A percentile compares a stretch with the other conserved stretches of the same genome.
Evolutionary conservation across 148 eudicot genomes (phyloP).

Genomic region (Linanthus parryae): DNA sequence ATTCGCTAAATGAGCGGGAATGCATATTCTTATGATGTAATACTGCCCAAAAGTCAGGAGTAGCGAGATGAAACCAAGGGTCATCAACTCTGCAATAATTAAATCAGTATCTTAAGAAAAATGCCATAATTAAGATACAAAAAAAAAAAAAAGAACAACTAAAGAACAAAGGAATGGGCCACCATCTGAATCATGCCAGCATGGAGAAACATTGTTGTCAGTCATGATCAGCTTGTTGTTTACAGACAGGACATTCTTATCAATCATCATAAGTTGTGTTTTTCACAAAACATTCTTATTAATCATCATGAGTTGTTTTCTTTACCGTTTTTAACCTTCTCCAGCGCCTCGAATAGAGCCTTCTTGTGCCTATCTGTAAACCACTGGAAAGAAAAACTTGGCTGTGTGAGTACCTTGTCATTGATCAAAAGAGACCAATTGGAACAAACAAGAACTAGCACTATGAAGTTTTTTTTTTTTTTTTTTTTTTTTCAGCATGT

Average conservation of each 20-base stretch:
- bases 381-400: conserved; percentile 32
- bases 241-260: background rate
- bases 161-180: background rate
- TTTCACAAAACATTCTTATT: conserved; percentile 1
- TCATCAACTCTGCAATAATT: conserved; percentile 73
- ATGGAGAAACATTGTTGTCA: too few relatives aligned
- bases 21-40: conserved; percentile 68
- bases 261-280: background rate
- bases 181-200: background rate
- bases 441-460: background rate
- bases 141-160: too few relatives aligned
- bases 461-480: background rate
- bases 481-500: too few relatives aligned
- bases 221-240: too few relatives aligned
- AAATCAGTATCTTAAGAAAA: background rate
- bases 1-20: conserved; percentile 38
- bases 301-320: background rate
- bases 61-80: conserved; percentile 93
- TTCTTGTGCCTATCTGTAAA: conserved; percentile 56
- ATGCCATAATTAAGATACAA: background rate
- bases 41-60: conserved; percentile 76
- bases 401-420: background rate
- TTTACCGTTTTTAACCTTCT: conserved; percentile 79
- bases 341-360: conserved; percentile 72
- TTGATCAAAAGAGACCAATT: background rate